phyloP scores from a whole-genome alignment of 257 asterid genomes.

The Scutellaria minor region DNA sequence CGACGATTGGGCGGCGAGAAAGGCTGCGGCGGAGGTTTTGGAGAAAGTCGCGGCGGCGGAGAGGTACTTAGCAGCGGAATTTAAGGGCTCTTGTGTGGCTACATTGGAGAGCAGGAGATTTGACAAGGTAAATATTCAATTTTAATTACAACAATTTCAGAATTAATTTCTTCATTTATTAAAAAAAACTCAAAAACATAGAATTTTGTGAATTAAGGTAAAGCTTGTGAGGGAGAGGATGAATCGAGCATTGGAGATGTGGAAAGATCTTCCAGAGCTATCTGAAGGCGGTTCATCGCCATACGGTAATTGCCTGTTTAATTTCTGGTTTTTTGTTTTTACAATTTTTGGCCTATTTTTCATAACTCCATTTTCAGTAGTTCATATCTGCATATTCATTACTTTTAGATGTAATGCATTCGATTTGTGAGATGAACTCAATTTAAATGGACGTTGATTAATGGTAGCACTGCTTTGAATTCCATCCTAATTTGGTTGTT shows the following conservation, averaged over 20 bases:
- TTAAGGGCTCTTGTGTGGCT: slow-evolving; percentile 54
- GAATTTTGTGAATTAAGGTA: slow-evolving; percentile 48
- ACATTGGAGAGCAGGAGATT: slow-evolving; percentile 70
- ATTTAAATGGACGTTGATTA: too few species aligned
- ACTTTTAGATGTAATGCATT: too few species aligned
- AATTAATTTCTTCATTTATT: not conserved
- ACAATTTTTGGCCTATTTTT: not conserved
- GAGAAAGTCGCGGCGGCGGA: slow-evolving; percentile 62
- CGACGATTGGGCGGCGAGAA: slow-evolving; percentile 85
- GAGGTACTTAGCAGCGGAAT: slow-evolving; percentile 46
- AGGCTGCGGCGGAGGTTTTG: slow-evolving; percentile 82
- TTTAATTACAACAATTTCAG: not conserved
- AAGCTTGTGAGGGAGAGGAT: slow-evolving; percentile 85
- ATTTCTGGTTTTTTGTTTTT: not conserved
- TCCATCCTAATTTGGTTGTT: too few species aligned
- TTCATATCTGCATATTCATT: too few species aligned
- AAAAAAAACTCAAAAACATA: not conserved
- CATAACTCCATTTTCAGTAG: not conserved
- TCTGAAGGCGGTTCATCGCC: slow-evolving; percentile 51
- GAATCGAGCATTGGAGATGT: slow-evolving; percentile 73
- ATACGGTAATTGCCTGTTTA: slow-evolving; percentile 49
- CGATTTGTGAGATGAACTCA: too few species aligned
- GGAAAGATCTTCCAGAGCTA: slow-evolving; percentile 62
- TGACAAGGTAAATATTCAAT: slow-evolving; percentile 61
- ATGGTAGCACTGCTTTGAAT: too few species aligned